Conservation (phyloP, 495 filamentous ascomycete genomes). For the Cryomyces minteri region DNA sequence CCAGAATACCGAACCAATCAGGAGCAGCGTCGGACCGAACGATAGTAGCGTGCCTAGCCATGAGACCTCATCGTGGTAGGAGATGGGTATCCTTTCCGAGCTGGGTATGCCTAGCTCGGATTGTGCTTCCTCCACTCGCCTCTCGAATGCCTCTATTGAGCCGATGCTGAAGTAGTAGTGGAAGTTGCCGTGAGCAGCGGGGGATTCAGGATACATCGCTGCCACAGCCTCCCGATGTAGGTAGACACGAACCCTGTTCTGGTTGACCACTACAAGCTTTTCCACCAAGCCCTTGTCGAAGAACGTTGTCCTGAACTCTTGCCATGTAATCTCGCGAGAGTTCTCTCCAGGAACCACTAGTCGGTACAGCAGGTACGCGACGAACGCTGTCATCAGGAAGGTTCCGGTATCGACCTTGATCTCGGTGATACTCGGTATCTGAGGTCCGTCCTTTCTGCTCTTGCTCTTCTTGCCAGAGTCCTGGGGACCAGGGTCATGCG, state of each 20-base stretch:
- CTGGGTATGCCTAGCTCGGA: constrained; percentile 67
- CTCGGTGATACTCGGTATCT: constrained; percentile 19
- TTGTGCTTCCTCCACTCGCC: constrained; percentile 71
- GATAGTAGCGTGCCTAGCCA: constrained; percentile 42
- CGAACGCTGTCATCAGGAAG: constrained; percentile 34
- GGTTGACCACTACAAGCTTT: constrained; percentile 66
- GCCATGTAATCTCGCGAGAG: constrained; percentile 80
- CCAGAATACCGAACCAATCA: constrained; percentile 64
- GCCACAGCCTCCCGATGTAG: constrained; percentile 66
- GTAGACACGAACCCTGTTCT: constrained; percentile 58
- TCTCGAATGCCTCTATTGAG: constrained; percentile 83
- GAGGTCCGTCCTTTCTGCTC: constrained; percentile 15
- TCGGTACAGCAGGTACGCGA: constrained; percentile 43
- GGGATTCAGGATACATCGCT: constrained; percentile 65
- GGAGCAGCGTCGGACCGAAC: constrained; percentile 72
- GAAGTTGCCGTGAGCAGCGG: constrained; percentile 47
- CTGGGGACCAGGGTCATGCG: constrained; percentile 18
- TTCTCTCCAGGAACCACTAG: constrained; percentile 45
- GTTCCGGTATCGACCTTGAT: constrained; percentile 38
- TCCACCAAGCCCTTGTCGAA: constrained; percentile 91
- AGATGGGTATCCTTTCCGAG: constrained; percentile 74
- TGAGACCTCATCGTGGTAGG: constrained; percentile 61
- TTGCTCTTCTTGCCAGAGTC: constrained; percentile 8
- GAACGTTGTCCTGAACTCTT: constrained; percentile 83
- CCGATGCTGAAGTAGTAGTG: constrained; percentile 92